Evolutionary conservation across 2,329 filamentous ascomycete species (phyloP).

Genomic region (Fonsecaea pugnacius): DNA sequence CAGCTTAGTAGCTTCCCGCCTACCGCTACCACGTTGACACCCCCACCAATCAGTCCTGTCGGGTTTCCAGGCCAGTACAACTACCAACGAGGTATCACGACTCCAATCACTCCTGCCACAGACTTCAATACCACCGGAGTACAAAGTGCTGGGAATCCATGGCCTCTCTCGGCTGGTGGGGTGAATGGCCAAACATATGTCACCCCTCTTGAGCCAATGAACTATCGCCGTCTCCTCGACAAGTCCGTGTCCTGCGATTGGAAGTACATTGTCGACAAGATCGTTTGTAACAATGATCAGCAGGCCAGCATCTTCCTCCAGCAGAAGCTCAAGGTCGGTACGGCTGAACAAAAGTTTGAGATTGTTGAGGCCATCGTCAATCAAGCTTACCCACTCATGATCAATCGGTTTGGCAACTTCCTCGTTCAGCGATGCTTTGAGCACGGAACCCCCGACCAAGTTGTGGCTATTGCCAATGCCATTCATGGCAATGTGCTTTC

Average conservation of each 20-base stretch:
- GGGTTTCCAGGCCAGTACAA: slow-evolving; percentile 28
- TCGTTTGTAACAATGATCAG: slow-evolving; percentile 98
- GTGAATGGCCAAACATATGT: slow-evolving; percentile 76
- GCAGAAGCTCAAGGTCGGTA: slow-evolving; percentile 97
- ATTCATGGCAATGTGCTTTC: slow-evolving; percentile 93
- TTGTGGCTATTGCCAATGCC: slow-evolving; percentile 89
- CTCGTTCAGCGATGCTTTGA: slow-evolving; percentile 98
- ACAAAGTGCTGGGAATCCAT: slow-evolving; percentile 33
- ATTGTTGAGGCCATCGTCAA: slow-evolving; percentile 96
- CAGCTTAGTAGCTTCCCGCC: slow-evolving; percentile 26
- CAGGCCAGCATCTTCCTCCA: slow-evolving; percentile 98
- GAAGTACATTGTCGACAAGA: slow-evolving; percentile 99
- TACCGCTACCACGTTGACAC: slow-evolving; percentile 27
- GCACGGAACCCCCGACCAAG: slow-evolving; percentile 91
- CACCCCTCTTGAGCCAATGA: slow-evolving; percentile 85
- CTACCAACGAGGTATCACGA: slow-evolving; percentile 35
- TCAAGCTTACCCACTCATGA: slow-evolving; percentile 93
- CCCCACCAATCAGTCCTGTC: slow-evolving; percentile 32
- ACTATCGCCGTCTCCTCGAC: slow-evolving; percentile 92
- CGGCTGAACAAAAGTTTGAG: slow-evolving; percentile 91
- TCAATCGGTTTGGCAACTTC: slow-evolving; percentile 98
- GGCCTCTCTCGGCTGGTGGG: slow-evolving; percentile 46
- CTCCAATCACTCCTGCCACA: slow-evolving; percentile 30
- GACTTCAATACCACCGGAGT: slow-evolving; percentile 25
- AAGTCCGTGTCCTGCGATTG: slow-evolving; percentile 97